Conservation (phyloP, 495 filamentous ascomycete species). For the Immersiella caudata region DNA sequence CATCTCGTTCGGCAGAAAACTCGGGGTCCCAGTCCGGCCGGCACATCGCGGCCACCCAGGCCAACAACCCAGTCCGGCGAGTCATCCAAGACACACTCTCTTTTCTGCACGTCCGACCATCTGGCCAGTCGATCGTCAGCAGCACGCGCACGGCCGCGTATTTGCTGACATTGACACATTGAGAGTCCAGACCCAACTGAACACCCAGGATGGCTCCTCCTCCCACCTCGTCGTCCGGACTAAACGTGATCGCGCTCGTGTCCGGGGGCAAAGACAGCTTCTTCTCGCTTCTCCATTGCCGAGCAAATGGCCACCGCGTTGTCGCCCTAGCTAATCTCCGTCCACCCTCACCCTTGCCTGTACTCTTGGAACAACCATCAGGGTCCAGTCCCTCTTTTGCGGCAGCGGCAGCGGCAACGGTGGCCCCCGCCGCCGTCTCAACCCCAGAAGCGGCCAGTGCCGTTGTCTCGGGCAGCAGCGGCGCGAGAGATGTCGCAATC, state of each 20-base stretch:
- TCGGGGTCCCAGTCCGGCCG: too few species aligned
- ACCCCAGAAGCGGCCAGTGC: conserved; percentile 22
- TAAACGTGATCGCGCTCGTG: conserved; percentile 88
- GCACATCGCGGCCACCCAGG: not conserved
- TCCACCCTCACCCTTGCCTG: conserved; percentile 46
- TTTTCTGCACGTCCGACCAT: not conserved
- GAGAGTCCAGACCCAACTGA: too few species aligned
- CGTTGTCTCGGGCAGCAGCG: conserved; percentile 12
- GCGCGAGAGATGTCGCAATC: conserved; percentile 10
- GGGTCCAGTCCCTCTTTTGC: not conserved
- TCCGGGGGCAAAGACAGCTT: conserved; percentile 98
- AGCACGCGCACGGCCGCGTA: too few species aligned
- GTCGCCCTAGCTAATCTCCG: conserved; percentile 89
- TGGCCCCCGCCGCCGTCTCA: not conserved
- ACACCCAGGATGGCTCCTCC: not conserved
- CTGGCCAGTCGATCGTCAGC: too few species aligned
- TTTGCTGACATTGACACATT: too few species aligned
- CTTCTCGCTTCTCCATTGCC: conserved; percentile 88
- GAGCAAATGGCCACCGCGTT: conserved; percentile 80
- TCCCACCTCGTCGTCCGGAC: conserved; percentile 18
- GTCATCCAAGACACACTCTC: not conserved
- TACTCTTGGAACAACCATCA: too few species aligned
- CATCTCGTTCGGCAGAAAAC: too few species aligned
- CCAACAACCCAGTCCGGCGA: not conserved
- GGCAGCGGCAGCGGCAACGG: too few species aligned